Evolutionary conservation across 1,139 yeast genomes (phyloP).

Genomic region (Scheffersomyces illinoinensis): DNA sequence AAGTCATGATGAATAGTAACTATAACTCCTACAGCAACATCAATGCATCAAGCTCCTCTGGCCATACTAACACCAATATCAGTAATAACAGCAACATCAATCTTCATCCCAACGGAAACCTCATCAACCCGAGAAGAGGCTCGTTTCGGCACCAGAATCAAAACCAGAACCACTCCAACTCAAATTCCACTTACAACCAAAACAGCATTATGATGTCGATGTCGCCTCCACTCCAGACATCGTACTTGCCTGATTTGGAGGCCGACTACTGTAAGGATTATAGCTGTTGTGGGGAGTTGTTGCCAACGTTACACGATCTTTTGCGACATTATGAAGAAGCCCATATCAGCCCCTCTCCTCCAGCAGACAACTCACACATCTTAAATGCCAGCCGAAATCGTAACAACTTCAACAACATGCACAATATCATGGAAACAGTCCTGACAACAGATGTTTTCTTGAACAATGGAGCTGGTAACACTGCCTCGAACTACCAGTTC

Average conservation of each 20-base stretch:
- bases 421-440: slow-evolving; percentile 66
- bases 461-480: slow-evolving; percentile 25
- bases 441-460: slow-evolving; percentile 89
- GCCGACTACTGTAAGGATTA: slow-evolving; percentile 96
- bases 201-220: slow-evolving; percentile 32
- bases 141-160: slow-evolving; percentile 34
- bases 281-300: slow-evolving; percentile 87
- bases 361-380: slow-evolving; percentile 38
- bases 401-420: slow-evolving; percentile 41
- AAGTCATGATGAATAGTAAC: slow-evolving; percentile 60
- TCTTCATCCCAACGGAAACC: slow-evolving; percentile 20
- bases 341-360: slow-evolving; percentile 79
- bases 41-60: slow-evolving; percentile 3
- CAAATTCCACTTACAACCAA: slow-evolving; percentile 15
- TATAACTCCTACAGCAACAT: slow-evolving; percentile 16
- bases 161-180: slow-evolving; percentile 18
- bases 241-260: slow-evolving; percentile 87
- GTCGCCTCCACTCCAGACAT: slow-evolving; percentile 70
- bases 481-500: slow-evolving; percentile 12
- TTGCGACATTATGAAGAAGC: slow-evolving; percentile 95
- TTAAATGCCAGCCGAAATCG: slow-evolving; percentile 36
- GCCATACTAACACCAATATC: slow-evolving; percentile 13
- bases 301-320: slow-evolving; percentile 92
- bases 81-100: slow-evolving; percentile 9
- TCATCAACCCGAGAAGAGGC: slow-evolving; percentile 47